Base-by-base conservation (phyloP, 2,329 filamentous ascomycete species). In the Ophiostoma australiae region DNA sequence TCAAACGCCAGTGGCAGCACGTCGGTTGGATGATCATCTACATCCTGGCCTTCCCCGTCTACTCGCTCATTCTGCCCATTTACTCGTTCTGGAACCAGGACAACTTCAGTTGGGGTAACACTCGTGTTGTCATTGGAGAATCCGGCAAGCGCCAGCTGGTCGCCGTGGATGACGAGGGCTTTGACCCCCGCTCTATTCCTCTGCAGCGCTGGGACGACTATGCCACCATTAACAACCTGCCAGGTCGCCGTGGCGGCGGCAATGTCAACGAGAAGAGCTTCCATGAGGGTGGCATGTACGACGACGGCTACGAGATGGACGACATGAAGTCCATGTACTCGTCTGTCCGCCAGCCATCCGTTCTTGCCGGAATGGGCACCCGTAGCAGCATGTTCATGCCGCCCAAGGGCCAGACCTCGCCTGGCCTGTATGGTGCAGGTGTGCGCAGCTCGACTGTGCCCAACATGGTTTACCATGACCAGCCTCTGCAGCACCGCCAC, bases 71-170 rank as follows among this genome's bases (percentile, higher is more conserved):
- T 74, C 86, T 99, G 15, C 95, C 95, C 0, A 83, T 99, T 74
- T 99, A 98, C 83, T 97, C 94, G 0, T 99, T 99, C 90, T 99
- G 95, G 95, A 97, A 97, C 81, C 94, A 97, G 80, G 95, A 99
- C 81, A 94, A 99, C 82, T 99, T 99, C 85, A 90, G 90, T 1
- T 99, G 95, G 95, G 95, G 95, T 85, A 98, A 95, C 82, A 99
- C 95, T 0, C 93, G 95, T 87, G 89, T 99, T 74, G 95, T 99
- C 75, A 91, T 98, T 75, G 94, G 93, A 72, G 95, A 99, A 80
- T 93, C 94, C 80, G 94, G 94, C 74, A 87, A 87, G 78, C 97
- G 97, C 83, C 89, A 97, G 78, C 84, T 97, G n/a, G 86, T 99
- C 70, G 93, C 93, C 0, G 88, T 94, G 2, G 91, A 94, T 35